A percentile compares a stretch with the other conserved stretches of the same genome.
Conservation (phyloP, 73 alveolate genomes). For the Paramecium pentaurelia region DNA sequence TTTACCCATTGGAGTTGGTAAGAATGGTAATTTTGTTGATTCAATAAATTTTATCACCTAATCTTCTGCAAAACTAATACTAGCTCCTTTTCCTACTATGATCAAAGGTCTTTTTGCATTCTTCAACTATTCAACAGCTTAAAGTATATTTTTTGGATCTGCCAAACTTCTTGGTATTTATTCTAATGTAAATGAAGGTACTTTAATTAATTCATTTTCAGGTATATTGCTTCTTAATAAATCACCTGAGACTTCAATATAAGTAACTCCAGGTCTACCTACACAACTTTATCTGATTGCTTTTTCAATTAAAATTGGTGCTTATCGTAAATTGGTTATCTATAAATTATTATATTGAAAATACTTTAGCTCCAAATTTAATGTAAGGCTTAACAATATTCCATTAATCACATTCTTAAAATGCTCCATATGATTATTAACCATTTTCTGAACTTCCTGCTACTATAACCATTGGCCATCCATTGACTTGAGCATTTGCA, state of each 20-base stretch:
- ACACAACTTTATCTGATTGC: slow-evolving; percentile 75
- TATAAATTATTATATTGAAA: background rate
- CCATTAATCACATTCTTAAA: slow-evolving; percentile 78
- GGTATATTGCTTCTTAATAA: slow-evolving; percentile 61
- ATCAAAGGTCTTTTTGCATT: slow-evolving; percentile 78
- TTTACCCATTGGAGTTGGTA: slow-evolving; percentile 92
- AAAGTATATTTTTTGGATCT: background rate
- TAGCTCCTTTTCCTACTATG: slow-evolving; percentile 86
- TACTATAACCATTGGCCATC: slow-evolving; percentile 87
- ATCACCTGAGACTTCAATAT: slow-evolving; percentile 88
- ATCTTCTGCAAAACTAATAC: slow-evolving; percentile 69
- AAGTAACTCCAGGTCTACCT: slow-evolving; percentile 90
- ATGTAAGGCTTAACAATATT: slow-evolving; percentile 69
- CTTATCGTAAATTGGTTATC: slow-evolving; percentile 59
- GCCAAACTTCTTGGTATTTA: slow-evolving; percentile 66
- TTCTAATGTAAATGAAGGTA: slow-evolving; percentile 50
- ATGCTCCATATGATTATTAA: slow-evolving; percentile 80
- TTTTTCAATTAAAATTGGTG: slow-evolving; percentile 76
- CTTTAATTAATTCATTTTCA: slow-evolving; percentile 48
- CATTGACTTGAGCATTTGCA: slow-evolving; percentile 87
- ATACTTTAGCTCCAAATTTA: slow-evolving; percentile 71
- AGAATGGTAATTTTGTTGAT: slow-evolving; percentile 72
- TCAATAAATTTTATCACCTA: slow-evolving; percentile 70
- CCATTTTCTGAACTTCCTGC: slow-evolving; percentile 77
- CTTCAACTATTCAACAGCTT: slow-evolving; percentile 58